Evolutionary conservation across 352 stramenopile species (phyloP), one percentile per base, ranked within the genome.

Genomic region (Pythium periplocum): DNA sequence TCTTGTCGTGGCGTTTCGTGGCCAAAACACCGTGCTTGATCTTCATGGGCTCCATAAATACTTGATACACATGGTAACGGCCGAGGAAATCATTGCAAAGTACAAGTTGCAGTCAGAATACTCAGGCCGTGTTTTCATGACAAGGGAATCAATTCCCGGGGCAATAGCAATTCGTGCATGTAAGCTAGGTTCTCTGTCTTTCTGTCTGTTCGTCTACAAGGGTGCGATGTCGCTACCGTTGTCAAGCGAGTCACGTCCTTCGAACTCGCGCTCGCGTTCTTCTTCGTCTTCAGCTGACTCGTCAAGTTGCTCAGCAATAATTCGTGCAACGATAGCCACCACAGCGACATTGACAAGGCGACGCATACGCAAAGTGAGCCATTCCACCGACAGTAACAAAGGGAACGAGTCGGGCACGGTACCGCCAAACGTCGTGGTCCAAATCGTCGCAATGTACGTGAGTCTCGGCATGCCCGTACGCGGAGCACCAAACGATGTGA

Each of bases 211-310:
- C 17, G 17, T 26, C 17, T 26, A 26, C 17, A 26, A 26, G 17
- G 17, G 17, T 26, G 17, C 17, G 17, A 26, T 26, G 17, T 26
- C 17, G 17, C 17, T 26, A 26, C 17, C 17, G 17, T 26, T 26
- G 17, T 26, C 17, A 26, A 26, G 17, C 17, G 17, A 26, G 17
- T 26, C 17, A 26, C 17, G 17, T 26, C 17, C 17, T 26, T 26
- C 17, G 17, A 26, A 26, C 17, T 26, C 17, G 17, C 17, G 38
- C 36, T 41, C 62, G 40, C 76, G 72, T 30, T 90, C 78, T 12
- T 87, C 71, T 48, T 89, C 78, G 53, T 89, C 78, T 55, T 87
- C 74, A 12, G 75, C 66, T 0, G 76, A 82, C 72, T 90, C 78
- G 41, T 87, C 75, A 17, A 90, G 57, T 36, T 90, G 74, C 52